A percentile compares a stretch with the other conserved stretches of the same genome.
These are phyloP conservation scores for Oryza meyeriana DNA, from an alignment of 176 grass and related monocot species.

Conservation along the genomic window DNA sequence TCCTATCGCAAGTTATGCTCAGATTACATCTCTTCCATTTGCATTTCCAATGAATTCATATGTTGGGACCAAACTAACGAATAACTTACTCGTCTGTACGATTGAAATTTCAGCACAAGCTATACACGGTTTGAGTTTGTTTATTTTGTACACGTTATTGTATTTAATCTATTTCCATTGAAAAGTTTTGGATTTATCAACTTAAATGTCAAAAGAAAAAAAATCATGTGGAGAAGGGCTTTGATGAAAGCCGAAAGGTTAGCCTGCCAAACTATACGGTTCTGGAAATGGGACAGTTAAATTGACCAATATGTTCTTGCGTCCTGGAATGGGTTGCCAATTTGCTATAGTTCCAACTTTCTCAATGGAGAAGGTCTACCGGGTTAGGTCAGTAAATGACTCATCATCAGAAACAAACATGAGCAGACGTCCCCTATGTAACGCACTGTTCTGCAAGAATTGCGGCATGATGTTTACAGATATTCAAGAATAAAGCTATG, in stretches of 20 bases:
- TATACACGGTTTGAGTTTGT: too few species aligned
- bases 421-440: neutral
- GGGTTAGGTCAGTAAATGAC: constrained; percentile 16
- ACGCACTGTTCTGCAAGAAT: neutral
- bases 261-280: neutral
- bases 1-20: too few species aligned
- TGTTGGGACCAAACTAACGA: too few species aligned
- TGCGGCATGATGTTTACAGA: neutral
- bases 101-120: too few species aligned
- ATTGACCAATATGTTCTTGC: constrained; percentile 13
- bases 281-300: neutral
- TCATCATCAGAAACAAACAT: neutral
- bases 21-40: too few species aligned
- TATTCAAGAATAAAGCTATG: neutral
- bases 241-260: neutral
- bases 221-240: too few species aligned
- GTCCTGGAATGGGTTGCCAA: neutral
- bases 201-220: too few species aligned
- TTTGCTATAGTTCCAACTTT: neutral
- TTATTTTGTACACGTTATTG: too few species aligned
- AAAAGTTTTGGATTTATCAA: too few species aligned
- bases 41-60: too few species aligned
- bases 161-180: too few species aligned
- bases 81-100: too few species aligned
- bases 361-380: neutral